Conservation (phyloP, 768 basidiomycete species). For the Vishniacozyma victoriae region DNA sequence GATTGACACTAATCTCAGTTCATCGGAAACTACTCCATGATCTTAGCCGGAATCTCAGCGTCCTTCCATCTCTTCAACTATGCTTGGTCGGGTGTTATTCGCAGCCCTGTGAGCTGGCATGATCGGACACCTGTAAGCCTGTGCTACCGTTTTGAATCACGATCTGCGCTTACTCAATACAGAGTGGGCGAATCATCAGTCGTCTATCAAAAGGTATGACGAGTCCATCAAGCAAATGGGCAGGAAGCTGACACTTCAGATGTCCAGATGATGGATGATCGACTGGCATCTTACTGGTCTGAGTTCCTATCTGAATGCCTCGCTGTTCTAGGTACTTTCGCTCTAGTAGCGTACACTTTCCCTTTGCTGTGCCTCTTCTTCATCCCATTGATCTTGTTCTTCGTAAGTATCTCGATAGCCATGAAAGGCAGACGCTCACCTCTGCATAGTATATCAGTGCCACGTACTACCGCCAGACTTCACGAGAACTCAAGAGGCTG, state of each 20-base stretch:
- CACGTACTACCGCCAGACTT: slow-evolving; percentile 26
- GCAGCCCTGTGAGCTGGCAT: slow-evolving; percentile 63
- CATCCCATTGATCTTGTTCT: slow-evolving; percentile 24
- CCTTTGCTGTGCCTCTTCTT: slow-evolving; percentile 30
- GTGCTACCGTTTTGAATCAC: background rate
- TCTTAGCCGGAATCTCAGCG: slow-evolving; percentile 46
- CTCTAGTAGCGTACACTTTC: slow-evolving; percentile 33
- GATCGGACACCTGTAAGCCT: slow-evolving; percentile 54
- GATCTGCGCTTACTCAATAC: background rate
- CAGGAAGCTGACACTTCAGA: slow-evolving; percentile 17
- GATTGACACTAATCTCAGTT: background rate
- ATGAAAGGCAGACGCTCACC: too few species aligned
- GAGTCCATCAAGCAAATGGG: background rate
- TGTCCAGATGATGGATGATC: slow-evolving; percentile 45
- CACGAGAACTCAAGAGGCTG: slow-evolving; percentile 34
- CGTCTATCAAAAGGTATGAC: slow-evolving; percentile 29
- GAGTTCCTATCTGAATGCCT: slow-evolving; percentile 1
- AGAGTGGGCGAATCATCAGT: slow-evolving; percentile 36
- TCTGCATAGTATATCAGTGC: slow-evolving; percentile 20
- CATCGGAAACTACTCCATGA: slow-evolving; percentile 22
- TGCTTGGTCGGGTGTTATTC: slow-evolving; percentile 56
- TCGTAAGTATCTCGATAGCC: slow-evolving; percentile 6
- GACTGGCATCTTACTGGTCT: slow-evolving; percentile 16
- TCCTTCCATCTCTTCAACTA: slow-evolving; percentile 54
- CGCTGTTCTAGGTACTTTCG: slow-evolving; percentile 26